Conservation (phyloP, 352 stramenopile species). For the Pythium volutum region DNA sequence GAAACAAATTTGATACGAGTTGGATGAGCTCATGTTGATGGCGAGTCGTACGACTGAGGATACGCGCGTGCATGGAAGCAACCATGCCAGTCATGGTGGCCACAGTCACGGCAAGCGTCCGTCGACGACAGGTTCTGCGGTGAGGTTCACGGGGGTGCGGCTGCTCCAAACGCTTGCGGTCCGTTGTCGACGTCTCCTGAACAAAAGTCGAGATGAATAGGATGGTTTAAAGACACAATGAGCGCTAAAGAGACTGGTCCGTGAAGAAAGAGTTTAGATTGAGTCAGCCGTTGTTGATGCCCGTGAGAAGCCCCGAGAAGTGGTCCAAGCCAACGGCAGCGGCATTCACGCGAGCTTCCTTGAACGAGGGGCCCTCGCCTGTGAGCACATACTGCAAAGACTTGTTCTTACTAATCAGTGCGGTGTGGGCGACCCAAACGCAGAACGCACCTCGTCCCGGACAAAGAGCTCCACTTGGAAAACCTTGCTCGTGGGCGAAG, state of each 20-base stretch:
- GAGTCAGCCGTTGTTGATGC: neutral
- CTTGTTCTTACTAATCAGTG: neutral
- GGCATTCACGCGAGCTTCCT: constrained; percentile 49
- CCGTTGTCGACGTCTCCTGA: no score
- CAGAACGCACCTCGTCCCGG: constrained; percentile 50
- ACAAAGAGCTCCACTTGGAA: constrained; percentile 64
- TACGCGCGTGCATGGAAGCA: no score
- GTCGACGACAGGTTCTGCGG: no score
- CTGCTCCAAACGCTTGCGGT: no score
- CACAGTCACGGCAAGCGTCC: no score
- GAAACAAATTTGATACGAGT: no score
- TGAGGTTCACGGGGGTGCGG: no score
- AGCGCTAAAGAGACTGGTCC: no score
- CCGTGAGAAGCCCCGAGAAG: constrained; percentile 32
- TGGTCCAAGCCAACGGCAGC: constrained; percentile 52
- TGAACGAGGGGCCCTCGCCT: constrained; percentile 50
- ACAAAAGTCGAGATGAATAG: neutral
- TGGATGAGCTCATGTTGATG: no score
- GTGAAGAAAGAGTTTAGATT: neutral
- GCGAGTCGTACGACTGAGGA: no score
- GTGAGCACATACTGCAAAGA: constrained; percentile 33
- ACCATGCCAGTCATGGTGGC: no score
- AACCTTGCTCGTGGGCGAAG: constrained; percentile 32
- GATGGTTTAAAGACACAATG: neutral
- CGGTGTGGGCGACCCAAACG: neutral